Percentiles rank a stretch among this genome's conserved stretches.
phyloP scores from a whole-genome alignment of 768 basidiomycete species.

The Hericium coralloides region DNA sequence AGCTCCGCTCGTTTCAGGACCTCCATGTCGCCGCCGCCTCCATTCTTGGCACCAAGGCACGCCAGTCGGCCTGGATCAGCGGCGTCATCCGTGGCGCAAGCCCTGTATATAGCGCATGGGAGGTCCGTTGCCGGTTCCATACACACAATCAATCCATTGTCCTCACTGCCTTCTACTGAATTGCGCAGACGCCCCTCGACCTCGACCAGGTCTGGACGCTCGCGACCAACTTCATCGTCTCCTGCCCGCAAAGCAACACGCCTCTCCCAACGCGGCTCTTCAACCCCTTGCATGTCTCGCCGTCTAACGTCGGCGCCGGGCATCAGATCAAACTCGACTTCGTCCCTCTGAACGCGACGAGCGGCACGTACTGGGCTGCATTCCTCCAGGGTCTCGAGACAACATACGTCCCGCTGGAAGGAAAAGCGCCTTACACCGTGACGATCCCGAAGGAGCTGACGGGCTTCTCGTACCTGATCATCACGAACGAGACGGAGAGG shows the following conservation, averaged over 20 bases:
- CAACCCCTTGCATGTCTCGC: neutral
- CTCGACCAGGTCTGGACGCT: neutral
- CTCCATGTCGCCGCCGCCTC: neutral
- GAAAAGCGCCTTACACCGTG: neutral
- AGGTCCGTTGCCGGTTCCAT: neutral
- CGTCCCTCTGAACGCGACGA: neutral
- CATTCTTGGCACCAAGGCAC: neutral
- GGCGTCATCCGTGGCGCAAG: neutral
- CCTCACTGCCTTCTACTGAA: neutral
- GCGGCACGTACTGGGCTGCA: neutral
- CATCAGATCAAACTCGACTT: neutral
- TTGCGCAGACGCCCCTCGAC: neutral
- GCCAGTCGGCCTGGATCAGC: neutral
- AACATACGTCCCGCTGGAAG: neutral
- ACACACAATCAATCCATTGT: neutral
- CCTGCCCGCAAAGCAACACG: neutral
- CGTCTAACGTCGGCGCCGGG: neutral
- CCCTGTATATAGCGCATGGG: neutral
- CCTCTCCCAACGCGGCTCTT: neutral
- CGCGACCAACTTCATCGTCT: neutral
- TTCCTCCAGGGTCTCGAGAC: neutral
- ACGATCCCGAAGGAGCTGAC: neutral
- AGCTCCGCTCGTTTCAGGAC: neutral
- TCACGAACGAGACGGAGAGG: neutral
- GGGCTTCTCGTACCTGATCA: neutral